Evolutionary conservation across 2,329 filamentous ascomycete genomes (phyloP).

Genomic region (Ascosphaera aggregata): DNA sequence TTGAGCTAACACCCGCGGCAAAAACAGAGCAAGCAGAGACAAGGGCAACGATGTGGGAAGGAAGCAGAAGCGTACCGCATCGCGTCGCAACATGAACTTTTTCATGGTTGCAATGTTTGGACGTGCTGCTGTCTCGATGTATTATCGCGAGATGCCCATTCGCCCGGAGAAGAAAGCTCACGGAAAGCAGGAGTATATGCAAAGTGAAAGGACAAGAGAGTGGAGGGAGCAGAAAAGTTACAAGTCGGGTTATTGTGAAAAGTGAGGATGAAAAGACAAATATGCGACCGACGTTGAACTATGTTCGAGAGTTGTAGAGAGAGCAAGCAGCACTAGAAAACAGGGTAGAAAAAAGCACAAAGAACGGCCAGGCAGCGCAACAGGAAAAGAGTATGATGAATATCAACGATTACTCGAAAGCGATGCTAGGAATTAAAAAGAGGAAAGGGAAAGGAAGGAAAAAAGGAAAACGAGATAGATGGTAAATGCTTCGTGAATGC

Average conservation of each 20-base stretch:
- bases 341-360: not conserved
- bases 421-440: too few species aligned
- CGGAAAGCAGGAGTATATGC: not conserved
- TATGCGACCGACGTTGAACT: not conserved
- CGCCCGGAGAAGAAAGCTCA: not conserved
- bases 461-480: not conserved
- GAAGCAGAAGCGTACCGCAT: not conserved
- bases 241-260: not conserved
- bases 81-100: not conserved
- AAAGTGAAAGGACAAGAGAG: not conserved
- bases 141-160: not conserved
- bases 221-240: not conserved
- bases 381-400: not conserved
- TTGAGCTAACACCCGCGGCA: not conserved
- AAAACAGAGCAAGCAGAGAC: not conserved
- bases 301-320: not conserved
- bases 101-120: not conserved
- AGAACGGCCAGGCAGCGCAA: not conserved
- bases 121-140: not conserved
- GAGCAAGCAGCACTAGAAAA: not conserved
- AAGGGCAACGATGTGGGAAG: not conserved
- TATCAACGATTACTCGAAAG: too few species aligned
- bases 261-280: not conserved
- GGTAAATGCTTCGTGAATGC: not conserved
- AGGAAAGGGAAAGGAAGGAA: not conserved